These are phyloP conservation scores for Phytophthora pistaciae DNA, from an alignment of 352 stramenopile genomes.

Conservation along the genomic window DNA sequence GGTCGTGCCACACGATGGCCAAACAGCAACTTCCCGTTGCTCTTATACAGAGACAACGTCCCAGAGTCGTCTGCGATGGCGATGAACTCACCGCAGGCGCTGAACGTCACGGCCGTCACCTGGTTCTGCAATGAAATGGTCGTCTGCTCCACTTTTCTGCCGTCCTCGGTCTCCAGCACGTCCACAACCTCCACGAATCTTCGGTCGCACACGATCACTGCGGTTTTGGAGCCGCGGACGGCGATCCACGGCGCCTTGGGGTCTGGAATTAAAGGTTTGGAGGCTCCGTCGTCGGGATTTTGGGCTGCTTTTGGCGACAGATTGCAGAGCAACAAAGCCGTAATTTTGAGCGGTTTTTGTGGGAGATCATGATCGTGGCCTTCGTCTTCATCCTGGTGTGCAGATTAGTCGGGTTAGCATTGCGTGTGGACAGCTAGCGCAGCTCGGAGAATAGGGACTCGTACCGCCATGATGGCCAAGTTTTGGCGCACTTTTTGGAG, in stretches of 20 bases:
- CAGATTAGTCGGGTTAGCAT: slow-evolving; percentile 3
- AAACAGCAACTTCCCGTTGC: slow-evolving; percentile 32
- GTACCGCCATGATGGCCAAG: neutral
- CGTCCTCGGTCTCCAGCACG: neutral
- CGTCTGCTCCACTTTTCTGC: slow-evolving; percentile 19
- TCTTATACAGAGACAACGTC: slow-evolving; percentile 42
- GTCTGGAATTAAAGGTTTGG: neutral
- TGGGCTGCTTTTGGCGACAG: neutral
- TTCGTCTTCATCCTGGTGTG: slow-evolving; percentile 11
- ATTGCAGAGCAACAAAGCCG: slow-evolving; percentile 9
- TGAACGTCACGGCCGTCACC: slow-evolving; percentile 44
- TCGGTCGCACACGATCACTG: slow-evolving; percentile 9
- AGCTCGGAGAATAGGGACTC: neutral
- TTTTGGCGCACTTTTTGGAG: neutral
- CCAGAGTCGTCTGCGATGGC: slow-evolving; percentile 40
- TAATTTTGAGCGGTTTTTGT: neutral
- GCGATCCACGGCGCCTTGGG: slow-evolving; percentile 26
- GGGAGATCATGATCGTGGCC: neutral
- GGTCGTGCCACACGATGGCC: slow-evolving; percentile 11
- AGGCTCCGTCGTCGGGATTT: neutral
- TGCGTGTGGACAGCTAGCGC: neutral
- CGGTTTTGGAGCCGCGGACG: slow-evolving; percentile 17
- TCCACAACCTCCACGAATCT: slow-evolving; percentile 12
- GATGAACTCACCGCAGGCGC: slow-evolving; percentile 41
- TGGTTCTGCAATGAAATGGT: slow-evolving; percentile 17